These are phyloP conservation scores for Pseudocercospora pini-densiflorae DNA, from an alignment of 2,329 filamentous ascomycete species.

Conservation along the genomic window DNA sequence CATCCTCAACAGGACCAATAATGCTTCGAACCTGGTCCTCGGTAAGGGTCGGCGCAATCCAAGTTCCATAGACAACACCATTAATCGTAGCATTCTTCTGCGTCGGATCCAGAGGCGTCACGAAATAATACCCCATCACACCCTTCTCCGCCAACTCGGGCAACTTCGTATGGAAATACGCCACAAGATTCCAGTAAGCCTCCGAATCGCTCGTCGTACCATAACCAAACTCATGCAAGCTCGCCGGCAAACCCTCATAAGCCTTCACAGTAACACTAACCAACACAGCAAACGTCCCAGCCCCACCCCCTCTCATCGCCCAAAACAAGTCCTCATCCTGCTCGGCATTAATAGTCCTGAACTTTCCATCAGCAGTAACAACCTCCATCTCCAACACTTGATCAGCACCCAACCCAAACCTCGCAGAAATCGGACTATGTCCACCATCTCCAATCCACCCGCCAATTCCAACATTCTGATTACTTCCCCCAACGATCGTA, in stretches of 20 bases:
- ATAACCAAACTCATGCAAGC: background rate
- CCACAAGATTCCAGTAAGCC: constrained; percentile 17
- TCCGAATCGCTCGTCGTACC: constrained; percentile 18
- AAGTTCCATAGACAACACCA: constrained; percentile 9
- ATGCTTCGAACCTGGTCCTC: background rate
- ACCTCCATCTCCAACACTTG: constrained; percentile 24
- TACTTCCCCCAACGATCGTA: constrained; percentile 17
- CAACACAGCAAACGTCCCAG: constrained; percentile 17
- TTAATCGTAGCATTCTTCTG: background rate
- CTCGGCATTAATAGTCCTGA: constrained; percentile 19
- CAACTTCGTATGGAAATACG: constrained; percentile 15
- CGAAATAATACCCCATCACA: constrained; percentile 20
- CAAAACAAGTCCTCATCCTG: constrained; percentile 28
- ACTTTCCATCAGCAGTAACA: constrained; percentile 25
- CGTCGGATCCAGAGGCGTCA: background rate
- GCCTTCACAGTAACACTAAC: constrained; percentile 18
- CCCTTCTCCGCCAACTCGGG: constrained; percentile 16
- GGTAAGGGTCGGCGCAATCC: background rate
- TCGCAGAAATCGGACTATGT: constrained; percentile 22
- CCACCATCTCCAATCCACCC: constrained; percentile 26
- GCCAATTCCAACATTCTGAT: constrained; percentile 16
- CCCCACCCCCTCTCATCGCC: constrained; percentile 26
- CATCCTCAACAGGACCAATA: background rate
- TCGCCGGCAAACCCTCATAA: background rate
- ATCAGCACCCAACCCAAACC: constrained; percentile 25